These are phyloP conservation scores for Ogataea henricii DNA, from an alignment of 805 yeast genomes.

Conservation along the genomic window DNA sequence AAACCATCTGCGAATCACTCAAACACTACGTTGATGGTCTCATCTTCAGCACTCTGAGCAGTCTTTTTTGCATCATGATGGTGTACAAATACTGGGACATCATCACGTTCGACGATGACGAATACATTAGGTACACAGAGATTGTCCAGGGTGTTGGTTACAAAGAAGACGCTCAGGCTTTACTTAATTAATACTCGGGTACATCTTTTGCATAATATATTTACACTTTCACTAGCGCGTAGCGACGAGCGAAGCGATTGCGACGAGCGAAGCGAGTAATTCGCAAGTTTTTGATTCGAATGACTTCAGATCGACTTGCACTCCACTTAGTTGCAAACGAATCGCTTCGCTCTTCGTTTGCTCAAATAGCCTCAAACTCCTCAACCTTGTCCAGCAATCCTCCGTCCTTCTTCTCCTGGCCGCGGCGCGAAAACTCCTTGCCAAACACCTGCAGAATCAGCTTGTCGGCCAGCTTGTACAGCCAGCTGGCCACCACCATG, in stretches of 20 bases:
- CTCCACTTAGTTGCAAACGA: too few relatives aligned
- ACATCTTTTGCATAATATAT: neutral
- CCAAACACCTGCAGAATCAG: slow-evolving; percentile 57
- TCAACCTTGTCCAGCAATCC: slow-evolving; percentile 32
- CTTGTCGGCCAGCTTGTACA: slow-evolving; percentile 58
- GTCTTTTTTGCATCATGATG: slow-evolving; percentile 88
- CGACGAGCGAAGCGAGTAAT: neutral
- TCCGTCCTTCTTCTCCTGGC: slow-evolving; percentile 45
- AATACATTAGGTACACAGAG: slow-evolving; percentile 52
- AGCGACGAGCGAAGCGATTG: neutral
- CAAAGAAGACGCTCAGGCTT: slow-evolving; percentile 21
- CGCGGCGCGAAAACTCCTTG: slow-evolving; percentile 50
- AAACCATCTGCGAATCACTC: slow-evolving; percentile 63
- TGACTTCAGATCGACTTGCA: too few relatives aligned
- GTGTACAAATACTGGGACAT: slow-evolving; percentile 95
- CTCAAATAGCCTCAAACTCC: slow-evolving; percentile 27
- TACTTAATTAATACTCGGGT: slow-evolving; percentile 6
- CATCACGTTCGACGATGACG: slow-evolving; percentile 92
- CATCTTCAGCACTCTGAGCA: slow-evolving; percentile 80
- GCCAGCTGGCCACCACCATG: slow-evolving; percentile 67
- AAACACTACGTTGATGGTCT: slow-evolving; percentile 91
- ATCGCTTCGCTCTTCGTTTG: neutral
- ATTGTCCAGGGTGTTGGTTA: slow-evolving; percentile 24
- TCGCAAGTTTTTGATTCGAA: neutral
- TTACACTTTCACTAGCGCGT: neutral